Base-by-base conservation (phyloP, 495 filamentous ascomycete genomes). In the Immersiella caudata region DNA sequence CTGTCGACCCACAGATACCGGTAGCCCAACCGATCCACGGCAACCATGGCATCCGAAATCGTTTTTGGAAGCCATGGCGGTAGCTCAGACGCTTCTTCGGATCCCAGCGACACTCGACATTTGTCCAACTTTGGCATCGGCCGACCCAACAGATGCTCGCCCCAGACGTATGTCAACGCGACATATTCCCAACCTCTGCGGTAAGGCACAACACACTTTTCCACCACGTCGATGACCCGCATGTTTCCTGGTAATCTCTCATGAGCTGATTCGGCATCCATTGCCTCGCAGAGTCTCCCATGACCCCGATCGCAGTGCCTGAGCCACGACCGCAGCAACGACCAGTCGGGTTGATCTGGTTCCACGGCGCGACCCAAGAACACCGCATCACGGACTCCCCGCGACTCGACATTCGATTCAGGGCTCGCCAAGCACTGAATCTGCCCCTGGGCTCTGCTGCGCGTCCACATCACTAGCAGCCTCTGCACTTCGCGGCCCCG, bases 111-210 rank as follows among this genome's bases (percentile, higher is more conserved):
- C 40, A 67, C 69, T 9, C 50, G 26, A 6, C 50, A 50, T 20
- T 68, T 68, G 62, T 76, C 71, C 16, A 60, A 58, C 25, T 63
- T 67, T 1, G 66, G 35, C 6, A 75, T 68, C 29, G 63, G 68
- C 18, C 69, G 66, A 9, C 71, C 67, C 40, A 70, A 33, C 29
- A 33, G 29, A 33, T 33, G 65, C n/a, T 66, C 66, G 16, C 76
- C 77, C 76, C 76, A 79, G 40, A 73, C 73, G 67, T 78, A 79
- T 22, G 76, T 76, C 8, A 79, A 65, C 7, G 76, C 74, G 20
- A 76, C 66, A 56, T 76, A 77, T 35, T 62, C 69, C 51, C 56
- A 68, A 6, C 50, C 64, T 7, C 54, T 62, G 14, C 55, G 52
- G 26, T 68, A 54, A 12, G 71, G 68, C 22, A 51, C 62, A 18